These are phyloP conservation scores for Articulospora tetracladia DNA, from an alignment of 495 filamentous ascomycete genomes.

Conservation along the genomic window DNA sequence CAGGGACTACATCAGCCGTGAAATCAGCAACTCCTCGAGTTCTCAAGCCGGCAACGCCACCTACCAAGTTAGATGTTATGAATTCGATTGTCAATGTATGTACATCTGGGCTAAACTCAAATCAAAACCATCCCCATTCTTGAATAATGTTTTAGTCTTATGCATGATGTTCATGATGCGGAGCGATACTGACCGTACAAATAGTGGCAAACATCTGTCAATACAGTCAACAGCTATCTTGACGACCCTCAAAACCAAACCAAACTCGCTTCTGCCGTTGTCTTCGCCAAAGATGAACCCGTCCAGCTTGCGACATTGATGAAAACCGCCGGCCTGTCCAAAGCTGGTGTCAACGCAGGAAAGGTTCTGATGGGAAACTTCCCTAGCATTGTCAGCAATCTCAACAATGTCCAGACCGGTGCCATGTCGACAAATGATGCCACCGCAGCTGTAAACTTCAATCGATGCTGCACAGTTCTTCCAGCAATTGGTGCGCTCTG, in stretches of 20 bases:
- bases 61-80: constrained; percentile 4
- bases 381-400: constrained; percentile 10
- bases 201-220: constrained; percentile 1
- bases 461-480: constrained; percentile 6
- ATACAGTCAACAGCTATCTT: constrained; percentile 10
- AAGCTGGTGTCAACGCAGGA: constrained; percentile 2
- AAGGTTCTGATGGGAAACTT: constrained; percentile 14
- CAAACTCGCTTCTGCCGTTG: constrained; percentile 3
- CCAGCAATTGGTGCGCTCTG: constrained; percentile 5
- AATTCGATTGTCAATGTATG: constrained; percentile 10
- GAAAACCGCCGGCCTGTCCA: background rate
- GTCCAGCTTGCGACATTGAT: constrained; percentile 9
- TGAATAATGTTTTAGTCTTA: background rate
- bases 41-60: constrained; percentile 5
- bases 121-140: background rate
- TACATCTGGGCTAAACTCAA: too few species aligned
- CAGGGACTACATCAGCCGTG: background rate
- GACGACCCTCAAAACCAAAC: constrained; percentile 10
- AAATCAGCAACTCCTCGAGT: background rate
- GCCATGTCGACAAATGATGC: constrained; percentile 5
- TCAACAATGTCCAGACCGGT: constrained; percentile 5
- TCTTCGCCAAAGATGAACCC: constrained; percentile 10
- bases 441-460: constrained; percentile 15
- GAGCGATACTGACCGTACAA: background rate
- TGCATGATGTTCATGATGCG: background rate